Percentiles rank a stretch among this genome's conserved stretches.
Evolutionary conservation across 1,284 basidiomycete genomes (phyloP).

Genomic region (Heterobasidion parviporum): DNA sequence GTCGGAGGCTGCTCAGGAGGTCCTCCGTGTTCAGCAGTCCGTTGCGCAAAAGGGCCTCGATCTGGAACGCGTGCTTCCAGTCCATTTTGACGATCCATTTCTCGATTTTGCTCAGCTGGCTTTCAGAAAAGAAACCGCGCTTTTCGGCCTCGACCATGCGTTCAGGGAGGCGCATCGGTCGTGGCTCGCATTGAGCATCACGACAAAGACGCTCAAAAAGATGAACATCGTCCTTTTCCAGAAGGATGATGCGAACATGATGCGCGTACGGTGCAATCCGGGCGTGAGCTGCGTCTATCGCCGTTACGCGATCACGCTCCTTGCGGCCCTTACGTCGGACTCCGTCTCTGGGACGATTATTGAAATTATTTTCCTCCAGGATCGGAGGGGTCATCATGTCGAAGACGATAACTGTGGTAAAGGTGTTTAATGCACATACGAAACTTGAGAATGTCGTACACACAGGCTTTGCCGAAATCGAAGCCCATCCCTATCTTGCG

Average conservation of each 20-base stretch:
- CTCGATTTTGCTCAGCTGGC: constrained; percentile 33
- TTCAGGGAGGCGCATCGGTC: constrained; percentile 1
- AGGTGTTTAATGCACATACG: constrained; percentile 2
- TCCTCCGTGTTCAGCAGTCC: constrained; percentile 44
- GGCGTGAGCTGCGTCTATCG: constrained; percentile 40
- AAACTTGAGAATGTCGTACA: constrained; percentile 5
- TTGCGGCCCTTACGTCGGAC: constrained; percentile 10
- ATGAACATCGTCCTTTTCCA: constrained; percentile 27
- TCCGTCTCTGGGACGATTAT: constrained; percentile 14
- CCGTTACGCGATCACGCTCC: constrained; percentile 43
- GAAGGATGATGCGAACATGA: constrained; percentile 47
- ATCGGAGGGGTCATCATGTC: constrained; percentile 45
- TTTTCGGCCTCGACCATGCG: constrained; percentile 33
- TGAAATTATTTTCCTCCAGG: constrained; percentile 45
- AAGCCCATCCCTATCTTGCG: constrained; percentile 46
- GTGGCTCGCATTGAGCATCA: constrained; percentile 7
- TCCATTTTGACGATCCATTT: constrained; percentile 29
- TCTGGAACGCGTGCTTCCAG: constrained; percentile 58
- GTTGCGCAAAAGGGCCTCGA: constrained; percentile 52
- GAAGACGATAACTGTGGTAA: constrained; percentile 43
- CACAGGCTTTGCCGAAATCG: constrained; percentile 31
- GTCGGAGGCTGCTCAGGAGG: constrained; percentile 30
- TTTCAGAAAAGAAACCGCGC: constrained; percentile 35
- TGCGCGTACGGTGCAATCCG: constrained; percentile 49
- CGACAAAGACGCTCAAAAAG: constrained; percentile 8